Evolutionary conservation across 73 alveolate species (phyloP).

Genomic region (Paramecium primaurelia): DNA sequence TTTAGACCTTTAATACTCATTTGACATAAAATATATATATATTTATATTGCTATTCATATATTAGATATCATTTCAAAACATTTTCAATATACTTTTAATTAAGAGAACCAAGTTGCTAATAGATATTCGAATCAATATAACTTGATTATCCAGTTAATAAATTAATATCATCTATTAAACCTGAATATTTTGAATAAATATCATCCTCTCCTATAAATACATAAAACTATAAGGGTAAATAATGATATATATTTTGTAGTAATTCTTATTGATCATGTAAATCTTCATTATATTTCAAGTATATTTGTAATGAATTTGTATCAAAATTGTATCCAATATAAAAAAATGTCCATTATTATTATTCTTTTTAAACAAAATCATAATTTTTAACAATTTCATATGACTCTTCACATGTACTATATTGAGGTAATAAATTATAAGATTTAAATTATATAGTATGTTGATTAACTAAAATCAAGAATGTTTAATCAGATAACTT

Average conservation of each 20-base stretch:
- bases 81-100: neutral
- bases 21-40: neutral
- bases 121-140: neutral
- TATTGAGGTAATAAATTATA: neutral
- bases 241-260: neutral
- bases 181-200: conserved; percentile 1
- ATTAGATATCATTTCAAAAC: neutral
- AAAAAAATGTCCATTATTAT: neutral
- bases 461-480: neutral
- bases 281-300: neutral
- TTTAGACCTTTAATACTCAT: conserved; percentile 17
- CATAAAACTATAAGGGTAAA: neutral
- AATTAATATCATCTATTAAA: neutral
- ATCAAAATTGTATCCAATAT: neutral
- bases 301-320: neutral
- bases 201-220: neutral
- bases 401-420: neutral
- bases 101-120: neutral
- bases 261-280: neutral
- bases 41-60: neutral
- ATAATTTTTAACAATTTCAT: neutral
- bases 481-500: neutral
- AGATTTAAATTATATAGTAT: neutral
- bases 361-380: neutral
- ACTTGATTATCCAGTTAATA: conserved; percentile 14